Percentiles rank a stretch among this genome's conserved stretches.
phyloP scores from a whole-genome alignment of 768 basidiomycete genomes.

The Russula lepida region DNA sequence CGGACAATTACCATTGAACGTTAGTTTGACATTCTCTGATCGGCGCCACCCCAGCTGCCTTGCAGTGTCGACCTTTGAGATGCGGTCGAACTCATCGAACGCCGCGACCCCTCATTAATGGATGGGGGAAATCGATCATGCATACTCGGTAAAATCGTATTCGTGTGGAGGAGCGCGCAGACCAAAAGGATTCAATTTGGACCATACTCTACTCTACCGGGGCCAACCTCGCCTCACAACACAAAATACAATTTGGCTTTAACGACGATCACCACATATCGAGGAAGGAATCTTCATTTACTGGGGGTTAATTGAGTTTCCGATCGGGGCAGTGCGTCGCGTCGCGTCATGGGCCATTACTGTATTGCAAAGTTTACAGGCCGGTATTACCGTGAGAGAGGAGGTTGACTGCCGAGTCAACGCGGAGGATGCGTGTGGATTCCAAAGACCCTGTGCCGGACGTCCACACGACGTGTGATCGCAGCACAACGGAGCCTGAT shows the following conservation, averaged over 20 bases:
- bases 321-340: no score
- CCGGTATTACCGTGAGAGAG: not conserved
- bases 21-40: no score
- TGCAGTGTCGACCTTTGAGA: no score
- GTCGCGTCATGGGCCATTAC: not conserved
- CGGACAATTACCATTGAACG: no score
- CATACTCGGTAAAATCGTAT: not conserved
- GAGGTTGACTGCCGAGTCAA: not conserved
- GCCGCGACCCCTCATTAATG: no score
- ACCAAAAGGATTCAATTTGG: not conserved
- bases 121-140: no score
- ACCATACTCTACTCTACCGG: no score
- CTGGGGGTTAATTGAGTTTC: not conserved
- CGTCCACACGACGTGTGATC: no score
- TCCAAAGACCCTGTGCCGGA: not conserved
- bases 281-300: not conserved
- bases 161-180: not conserved
- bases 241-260: not conserved
- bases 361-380: not conserved
- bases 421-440: not conserved
- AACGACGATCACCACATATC: not conserved
- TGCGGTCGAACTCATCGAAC: no score
- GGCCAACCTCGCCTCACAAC: not conserved
- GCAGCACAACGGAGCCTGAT: not conserved
- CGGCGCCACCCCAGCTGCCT: no score